Base-by-base conservation (phyloP, 192 early-diverging fungal species). In the Coemansia sp. region DNA sequence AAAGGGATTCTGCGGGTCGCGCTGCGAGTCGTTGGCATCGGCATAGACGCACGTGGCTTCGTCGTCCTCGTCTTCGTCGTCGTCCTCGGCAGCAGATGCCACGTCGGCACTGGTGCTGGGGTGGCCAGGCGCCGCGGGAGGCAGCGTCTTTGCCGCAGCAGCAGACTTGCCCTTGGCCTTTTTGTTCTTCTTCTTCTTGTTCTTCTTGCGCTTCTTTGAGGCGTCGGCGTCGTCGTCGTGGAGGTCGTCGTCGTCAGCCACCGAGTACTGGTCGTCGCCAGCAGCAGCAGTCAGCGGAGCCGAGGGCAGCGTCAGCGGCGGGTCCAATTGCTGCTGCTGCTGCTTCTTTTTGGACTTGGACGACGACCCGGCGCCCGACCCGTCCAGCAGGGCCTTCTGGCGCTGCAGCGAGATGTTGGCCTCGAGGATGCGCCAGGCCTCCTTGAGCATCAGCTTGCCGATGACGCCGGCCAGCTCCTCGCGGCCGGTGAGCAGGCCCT, bases 401-500 rank as follows among this genome's bases (percentile, higher is more conserved):
- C 84, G 84, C 69, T 85, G 76, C 62, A 77, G 50, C 21, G 84
- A 81, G n/a, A 85, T 81, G 44, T 85, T 85, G 47, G 76, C 73
- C 66, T 89, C 90, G 58, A 89, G 86, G 1, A 90, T 88, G 13
- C 91, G 80, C 72, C 87, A 87, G 3, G 89, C 91, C 71, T 93
- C 91, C 50, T 90, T 89, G 47, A 93, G 84, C 83, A 91, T 89
- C 66, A 90, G 65, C 65, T 88, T 88, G 21, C 90, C 91, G 6
- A 91, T 66, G 49, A 93, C 86, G 16, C 89, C 91, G 3, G 90
- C 89, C 21, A 93, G 77, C 50, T 90, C 89, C 32, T 87, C 85
- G 39, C 90, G 79, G 19, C 91, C 91, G 0, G 80, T 88, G 49
- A 89, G 77, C 50, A 93, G 75, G 17, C 91, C 91, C 62, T 93